Conservation (phyloP, 371 early-diverging fungal species). For the Nematocida ironsii region DNA sequence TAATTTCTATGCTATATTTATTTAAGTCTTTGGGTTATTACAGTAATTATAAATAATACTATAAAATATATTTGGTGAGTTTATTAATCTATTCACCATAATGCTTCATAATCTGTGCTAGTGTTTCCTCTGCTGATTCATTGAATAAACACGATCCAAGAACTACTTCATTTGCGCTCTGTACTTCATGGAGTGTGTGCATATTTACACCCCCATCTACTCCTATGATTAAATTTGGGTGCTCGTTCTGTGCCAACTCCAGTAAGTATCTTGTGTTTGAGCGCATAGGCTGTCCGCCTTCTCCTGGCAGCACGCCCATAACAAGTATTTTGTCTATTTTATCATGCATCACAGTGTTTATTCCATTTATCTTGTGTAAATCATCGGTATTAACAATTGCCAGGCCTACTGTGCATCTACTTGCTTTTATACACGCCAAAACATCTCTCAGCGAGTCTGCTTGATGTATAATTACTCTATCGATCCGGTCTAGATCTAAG, state of each 20-base stretch:
- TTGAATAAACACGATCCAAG: constrained; percentile 86
- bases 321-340: constrained; percentile 81
- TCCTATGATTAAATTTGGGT: constrained; percentile 74
- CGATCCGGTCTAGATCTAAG: constrained; percentile 51
- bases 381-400: constrained; percentile 86
- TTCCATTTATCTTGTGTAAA: constrained; percentile 63
- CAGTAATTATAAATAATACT: too few species aligned
- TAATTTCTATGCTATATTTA: too few species aligned
- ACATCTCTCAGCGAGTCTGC: constrained; percentile 6
- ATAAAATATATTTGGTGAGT: too few species aligned
- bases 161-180: constrained; percentile 91
- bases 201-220: constrained; percentile 90
- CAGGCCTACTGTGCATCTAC: constrained; percentile 75
- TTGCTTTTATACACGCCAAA: neutral
- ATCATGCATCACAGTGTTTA: constrained; percentile 49
- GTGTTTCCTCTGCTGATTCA: neutral
- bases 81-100: too few species aligned
- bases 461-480: constrained; percentile 57
- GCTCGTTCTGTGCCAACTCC: neutral
- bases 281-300: constrained; percentile 67
- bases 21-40: too few species aligned
- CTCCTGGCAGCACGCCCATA: constrained; percentile 80
- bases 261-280: constrained; percentile 39
- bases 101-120: neutral
- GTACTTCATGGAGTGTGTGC: constrained; percentile 79